Conservation (phyloP, 1,284 basidiomycete species). For the Ustilago trichophora region DNA sequence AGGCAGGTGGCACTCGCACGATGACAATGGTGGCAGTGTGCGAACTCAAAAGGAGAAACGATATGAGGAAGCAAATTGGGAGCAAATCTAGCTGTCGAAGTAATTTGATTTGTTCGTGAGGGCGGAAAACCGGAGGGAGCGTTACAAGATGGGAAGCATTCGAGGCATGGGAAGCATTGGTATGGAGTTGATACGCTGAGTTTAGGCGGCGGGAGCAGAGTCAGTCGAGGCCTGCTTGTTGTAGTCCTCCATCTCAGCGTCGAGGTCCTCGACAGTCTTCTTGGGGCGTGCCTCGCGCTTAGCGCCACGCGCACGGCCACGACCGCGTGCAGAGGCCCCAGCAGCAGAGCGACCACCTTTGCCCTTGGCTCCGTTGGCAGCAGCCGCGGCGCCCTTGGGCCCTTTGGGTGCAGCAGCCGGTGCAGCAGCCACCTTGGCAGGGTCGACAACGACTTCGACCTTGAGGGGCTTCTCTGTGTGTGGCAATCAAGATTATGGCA, state of each 20-base stretch:
- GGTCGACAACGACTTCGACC: slow-evolving; percentile 95
- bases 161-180: background rate
- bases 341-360: slow-evolving; percentile 31
- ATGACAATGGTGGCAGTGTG: no score
- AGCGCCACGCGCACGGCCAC: slow-evolving; percentile 70
- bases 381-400: slow-evolving; percentile 34
- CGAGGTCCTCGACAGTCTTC: slow-evolving; percentile 72
- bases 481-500: no score
- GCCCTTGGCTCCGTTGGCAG: slow-evolving; percentile 25
- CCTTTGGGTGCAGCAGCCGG: slow-evolving; percentile 37
- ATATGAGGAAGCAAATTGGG: no score
- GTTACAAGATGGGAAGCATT: no score
- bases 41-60: no score
- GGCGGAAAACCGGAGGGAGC: no score
- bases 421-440: slow-evolving; percentile 71
- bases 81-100: no score
- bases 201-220: slow-evolving; percentile 33
- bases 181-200: background rate
- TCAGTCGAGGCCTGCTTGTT: slow-evolving; percentile 53
- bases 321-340: slow-evolving; percentile 65
- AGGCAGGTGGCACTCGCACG: no score
- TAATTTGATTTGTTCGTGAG: no score
- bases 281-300: slow-evolving; percentile 68
- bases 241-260: slow-evolving; percentile 73
- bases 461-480: slow-evolving; percentile 84